Conservation (phyloP, 2,329 filamentous ascomycete genomes). For the Paecilomyces dactylethromorphus region DNA sequence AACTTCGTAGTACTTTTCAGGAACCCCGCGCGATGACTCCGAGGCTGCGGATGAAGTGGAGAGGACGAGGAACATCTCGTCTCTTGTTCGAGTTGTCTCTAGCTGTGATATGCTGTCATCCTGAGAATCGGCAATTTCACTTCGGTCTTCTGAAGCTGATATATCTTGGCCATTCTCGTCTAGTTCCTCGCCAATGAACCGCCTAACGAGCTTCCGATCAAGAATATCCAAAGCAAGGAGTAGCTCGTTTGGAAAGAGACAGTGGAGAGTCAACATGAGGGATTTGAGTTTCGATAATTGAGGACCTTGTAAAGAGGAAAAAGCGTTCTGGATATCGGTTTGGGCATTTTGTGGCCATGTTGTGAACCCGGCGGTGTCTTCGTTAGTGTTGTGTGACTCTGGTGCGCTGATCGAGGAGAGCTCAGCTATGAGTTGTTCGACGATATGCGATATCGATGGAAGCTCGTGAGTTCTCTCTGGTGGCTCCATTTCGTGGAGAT, state of each 20-base stretch:
- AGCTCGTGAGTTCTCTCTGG: background rate
- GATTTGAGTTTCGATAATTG: slow-evolving; percentile 36
- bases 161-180: slow-evolving; percentile 5
- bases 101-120: background rate
- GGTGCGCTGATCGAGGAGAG: slow-evolving; percentile 7
- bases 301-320: slow-evolving; percentile 16
- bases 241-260: slow-evolving; percentile 72
- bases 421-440: background rate
- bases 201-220: slow-evolving; percentile 66
- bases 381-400: background rate
- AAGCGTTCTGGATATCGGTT: slow-evolving; percentile 3
- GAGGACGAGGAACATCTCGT: slow-evolving; percentile 56
- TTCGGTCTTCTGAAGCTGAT: background rate
- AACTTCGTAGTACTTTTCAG: slow-evolving; percentile 57
- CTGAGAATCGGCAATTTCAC: slow-evolving; percentile 1
- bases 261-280: slow-evolving; percentile 72
- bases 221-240: slow-evolving; percentile 83
- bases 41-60: slow-evolving; percentile 43
- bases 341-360: background rate
- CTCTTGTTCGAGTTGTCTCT: slow-evolving; percentile 4
- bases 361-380: background rate
- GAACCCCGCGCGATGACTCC: slow-evolving; percentile 13
- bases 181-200: slow-evolving; percentile 34
- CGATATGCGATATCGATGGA: background rate
- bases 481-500: background rate